Base-by-base conservation (phyloP, 2,329 filamentous ascomycete species). In the Xylaria polymorpha region DNA sequence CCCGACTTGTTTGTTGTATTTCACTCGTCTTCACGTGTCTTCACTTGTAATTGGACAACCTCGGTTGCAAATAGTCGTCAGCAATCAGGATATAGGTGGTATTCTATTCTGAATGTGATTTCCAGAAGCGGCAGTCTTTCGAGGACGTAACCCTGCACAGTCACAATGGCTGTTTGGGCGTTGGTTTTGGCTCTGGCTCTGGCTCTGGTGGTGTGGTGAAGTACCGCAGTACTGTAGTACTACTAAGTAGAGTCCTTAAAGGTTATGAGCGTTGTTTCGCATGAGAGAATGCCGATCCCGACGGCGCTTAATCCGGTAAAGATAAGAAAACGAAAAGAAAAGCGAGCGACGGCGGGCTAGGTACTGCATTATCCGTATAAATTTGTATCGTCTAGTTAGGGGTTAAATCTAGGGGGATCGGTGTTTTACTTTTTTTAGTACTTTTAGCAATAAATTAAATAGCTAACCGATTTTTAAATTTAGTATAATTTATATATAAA, bases 81-180 rank as follows among this genome's bases (percentile, higher is more conserved):
- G 61, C 41, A 43, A 64, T 57, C n/a, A 43, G 29, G 57, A 43
- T 32, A 44, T 12, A 22, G 35, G 65, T 67, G 46, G 65, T 51
- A 51, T 51, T 56, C 18, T 39, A 63, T 25, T 64, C 53, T 60
- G 64, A 55, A 67, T 12, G 50, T 51, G 43, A 58, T 65, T 64
- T 61, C 67, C 67, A 1, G 25, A 66, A 59, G 29, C 37, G 67
- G 67, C 67, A 66, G 67, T 68, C 50, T 65, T 18, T 22, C n/a
- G n/a, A 32, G 32, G 2, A 39, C 32, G 8, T 8, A 64, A 57
- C 56, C 56, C 51, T 65, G 56, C 56, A 44, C 20, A 9, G 44
- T 57, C 37, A 41, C 53, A 41, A 61, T 43, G 66, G 53, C 56
- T 35, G 61, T 64, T 50, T 61, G 20, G 29, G 22, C 43, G 51